A percentile compares a stretch with the other conserved stretches of the same genome.
phyloP scores from a whole-genome alignment of 495 filamentous ascomycete genomes.

The Penicillium samsonianum region DNA sequence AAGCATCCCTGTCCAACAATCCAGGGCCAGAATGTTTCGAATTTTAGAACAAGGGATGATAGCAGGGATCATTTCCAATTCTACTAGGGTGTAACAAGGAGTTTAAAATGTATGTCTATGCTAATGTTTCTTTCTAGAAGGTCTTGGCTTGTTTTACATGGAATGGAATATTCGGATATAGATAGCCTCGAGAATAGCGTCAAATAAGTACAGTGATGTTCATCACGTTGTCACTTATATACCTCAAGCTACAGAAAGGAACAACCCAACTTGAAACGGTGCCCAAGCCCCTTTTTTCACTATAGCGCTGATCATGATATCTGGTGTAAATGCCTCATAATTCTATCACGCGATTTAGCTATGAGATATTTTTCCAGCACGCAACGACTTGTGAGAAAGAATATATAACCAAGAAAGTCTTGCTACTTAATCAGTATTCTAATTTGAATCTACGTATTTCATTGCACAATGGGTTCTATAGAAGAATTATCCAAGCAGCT shows the following conservation, averaged over 20 bases:
- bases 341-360: background rate
- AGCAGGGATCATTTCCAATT: background rate
- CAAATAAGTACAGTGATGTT: background rate
- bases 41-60: constrained; percentile 4
- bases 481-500: background rate
- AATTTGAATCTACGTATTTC: background rate
- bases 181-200: background rate
- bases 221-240: constrained; percentile 5
- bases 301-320: constrained; percentile 10
- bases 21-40: constrained; percentile 2
- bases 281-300: background rate
- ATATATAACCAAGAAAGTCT: background rate
- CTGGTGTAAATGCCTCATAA: constrained; percentile 8
- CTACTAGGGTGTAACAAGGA: background rate
- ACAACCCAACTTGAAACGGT: background rate
- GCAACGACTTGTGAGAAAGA: background rate
- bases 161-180: background rate
- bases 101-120: background rate
- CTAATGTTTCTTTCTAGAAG: constrained; percentile 7
- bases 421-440: background rate
- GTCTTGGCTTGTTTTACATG: background rate
- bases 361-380: constrained; percentile 6
- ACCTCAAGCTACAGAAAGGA: background rate
- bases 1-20: background rate
- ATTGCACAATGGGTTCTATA: constrained; percentile 7